Percentiles rank a stretch among this genome's conserved stretches.
Evolutionary conservation across 2,329 filamentous ascomycete species (phyloP).

Genomic region (Rhinocladiella similis): DNA sequence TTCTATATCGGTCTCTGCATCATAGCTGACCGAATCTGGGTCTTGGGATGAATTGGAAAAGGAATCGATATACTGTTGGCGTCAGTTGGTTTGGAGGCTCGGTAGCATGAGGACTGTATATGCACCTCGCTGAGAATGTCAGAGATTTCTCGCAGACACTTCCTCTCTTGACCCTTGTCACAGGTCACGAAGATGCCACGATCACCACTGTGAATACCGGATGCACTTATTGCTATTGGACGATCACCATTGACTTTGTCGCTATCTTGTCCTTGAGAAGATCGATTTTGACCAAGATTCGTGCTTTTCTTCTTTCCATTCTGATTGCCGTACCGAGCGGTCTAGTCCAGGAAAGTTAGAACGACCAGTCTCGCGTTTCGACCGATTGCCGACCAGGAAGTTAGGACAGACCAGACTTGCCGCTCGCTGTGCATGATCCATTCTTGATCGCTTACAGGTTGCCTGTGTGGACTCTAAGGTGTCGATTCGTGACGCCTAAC

Average conservation of each 20-base stretch:
- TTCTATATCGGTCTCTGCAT: constrained; percentile 57
- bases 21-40: constrained; percentile 33
- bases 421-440: constrained; percentile 1
- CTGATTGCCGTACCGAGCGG: background rate
- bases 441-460: constrained; percentile 14
- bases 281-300: background rate
- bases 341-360: background rate
- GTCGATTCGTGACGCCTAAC: background rate
- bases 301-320: background rate
- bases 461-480: background rate
- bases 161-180: constrained; percentile 60
- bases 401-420: background rate
- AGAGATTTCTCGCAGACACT: constrained; percentile 58
- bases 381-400: background rate
- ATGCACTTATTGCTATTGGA: constrained; percentile 20
- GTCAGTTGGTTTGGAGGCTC: background rate
- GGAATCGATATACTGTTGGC: constrained; percentile 15
- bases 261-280: background rate
- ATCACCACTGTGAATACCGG: constrained; percentile 51
- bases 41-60: too few relatives aligned
- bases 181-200: constrained; percentile 65
- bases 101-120: constrained; percentile 3
- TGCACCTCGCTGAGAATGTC: constrained; percentile 59
- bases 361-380: background rate
- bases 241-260: background rate